Base-by-base conservation (phyloP, 495 filamentous ascomycete species). In the Penicillium crystallinum region DNA sequence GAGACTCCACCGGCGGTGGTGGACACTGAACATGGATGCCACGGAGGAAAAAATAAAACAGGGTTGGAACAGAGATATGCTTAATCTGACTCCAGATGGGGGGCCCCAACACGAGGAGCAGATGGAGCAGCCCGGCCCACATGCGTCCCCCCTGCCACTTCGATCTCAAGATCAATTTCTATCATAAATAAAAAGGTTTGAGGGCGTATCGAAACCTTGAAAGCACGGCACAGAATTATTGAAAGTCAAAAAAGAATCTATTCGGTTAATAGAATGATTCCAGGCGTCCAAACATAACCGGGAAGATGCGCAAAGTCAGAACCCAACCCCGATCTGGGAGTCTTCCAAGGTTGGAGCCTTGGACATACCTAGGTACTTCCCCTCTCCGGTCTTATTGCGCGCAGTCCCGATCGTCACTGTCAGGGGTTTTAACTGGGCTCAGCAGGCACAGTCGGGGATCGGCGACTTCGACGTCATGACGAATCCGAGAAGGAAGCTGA, bases 1-100 rank as follows among this genome's bases (percentile, higher is more conserved):
- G 38, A 45, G 43, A 42, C 59, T 49, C 62, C 62, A 65, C 59
- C 46, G 29, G 41, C 50, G 40, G 47, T 52, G 55, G 63, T 65
- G 63, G 63, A 54, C 63, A 63, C 60, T 58, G 56, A 50, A 63
- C 63, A 65, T 63, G 63, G 63, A 58, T 65, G 60, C 57, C 49
- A 63, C 57, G 62, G 59, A 63, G 52, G 58, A 60, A 62, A n/a
- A 52, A 59, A 54, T 46, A 60, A 37, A 48, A 27, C 52, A 49
- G 54, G 56, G 54, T 57, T 57, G 52, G 59, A 46, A 61, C 59
- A 48, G 52, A 65, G 62, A 65, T 65, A 65, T 65, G 63, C 63
- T 65, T 65, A 65, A 65, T 54, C 63, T 63, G 53, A 65, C 63
- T 61, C 57, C 63, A 63, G 52, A 63, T 56, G 56, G 44, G 49